Percentiles rank a stretch among this genome's conserved stretches.
Evolutionary conservation across 2,329 filamentous ascomycete genomes (phyloP).

Genomic region (Pseudogymnoascus sp.): DNA sequence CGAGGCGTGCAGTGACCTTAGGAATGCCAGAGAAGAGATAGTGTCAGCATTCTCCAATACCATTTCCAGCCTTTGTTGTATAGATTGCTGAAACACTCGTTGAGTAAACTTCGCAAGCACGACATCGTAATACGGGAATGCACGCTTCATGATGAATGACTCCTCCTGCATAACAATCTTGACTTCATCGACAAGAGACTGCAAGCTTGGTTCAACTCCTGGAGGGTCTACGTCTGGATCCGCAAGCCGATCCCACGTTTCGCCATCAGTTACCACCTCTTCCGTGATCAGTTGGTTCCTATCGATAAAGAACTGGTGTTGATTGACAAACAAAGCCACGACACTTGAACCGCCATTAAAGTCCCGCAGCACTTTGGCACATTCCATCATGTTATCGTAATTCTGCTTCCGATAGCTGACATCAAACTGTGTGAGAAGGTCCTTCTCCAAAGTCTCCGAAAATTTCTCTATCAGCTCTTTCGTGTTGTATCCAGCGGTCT

Average conservation of each 20-base stretch:
- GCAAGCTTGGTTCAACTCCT: conserved; percentile 82
- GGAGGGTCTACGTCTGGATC: conserved; percentile 91
- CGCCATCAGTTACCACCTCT: conserved; percentile 42
- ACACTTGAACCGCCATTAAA: conserved; percentile 95
- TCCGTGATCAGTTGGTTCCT: conserved; percentile 80
- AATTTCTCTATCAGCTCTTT: conserved; percentile 94
- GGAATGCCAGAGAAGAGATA: conserved; percentile 83
- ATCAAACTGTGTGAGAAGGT: conserved; percentile 92
- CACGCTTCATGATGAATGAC: conserved; percentile 90
- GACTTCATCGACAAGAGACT: conserved; percentile 89
- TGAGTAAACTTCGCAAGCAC: conserved; percentile 91
- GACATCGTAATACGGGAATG: conserved; percentile 93
- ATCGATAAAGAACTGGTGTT: conserved; percentile 99
- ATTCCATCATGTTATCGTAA: conserved; percentile 97
- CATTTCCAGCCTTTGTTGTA: conserved; percentile 92
- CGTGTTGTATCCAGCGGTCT: conserved; percentile 47
- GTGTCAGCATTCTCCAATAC: conserved; percentile 90
- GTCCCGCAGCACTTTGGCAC: conserved; percentile 84
- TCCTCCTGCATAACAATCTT: conserved; percentile 95
- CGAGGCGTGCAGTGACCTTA: conserved; percentile 84
- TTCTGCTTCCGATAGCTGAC: conserved; percentile 92
- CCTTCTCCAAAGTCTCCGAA: conserved; percentile 89
- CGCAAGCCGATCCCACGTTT: conserved; percentile 83
- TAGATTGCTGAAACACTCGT: conserved; percentile 93
- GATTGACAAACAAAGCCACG: conserved; percentile 93